phyloP scores from a whole-genome alignment of 768 basidiomycete species.

The Suillus paluster region DNA sequence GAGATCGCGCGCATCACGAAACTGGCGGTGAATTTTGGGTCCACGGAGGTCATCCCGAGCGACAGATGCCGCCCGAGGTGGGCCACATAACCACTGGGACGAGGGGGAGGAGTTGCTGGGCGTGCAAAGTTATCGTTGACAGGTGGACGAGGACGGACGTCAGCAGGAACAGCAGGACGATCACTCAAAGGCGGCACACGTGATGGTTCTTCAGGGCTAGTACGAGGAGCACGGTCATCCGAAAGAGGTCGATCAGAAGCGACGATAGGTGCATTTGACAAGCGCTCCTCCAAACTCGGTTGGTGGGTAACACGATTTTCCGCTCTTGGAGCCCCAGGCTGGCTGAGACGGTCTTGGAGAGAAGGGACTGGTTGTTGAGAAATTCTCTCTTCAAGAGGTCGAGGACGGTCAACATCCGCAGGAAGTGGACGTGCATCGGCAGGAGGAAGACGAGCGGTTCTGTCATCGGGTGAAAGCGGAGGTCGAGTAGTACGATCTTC shows the following conservation, averaged over 20 bases:
- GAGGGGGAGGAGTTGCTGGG: constrained; percentile 21
- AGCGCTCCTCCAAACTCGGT: constrained; percentile 46
- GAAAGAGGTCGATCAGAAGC: constrained; percentile 24
- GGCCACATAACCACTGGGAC: constrained; percentile 16
- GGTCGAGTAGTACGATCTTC: constrained; percentile 27
- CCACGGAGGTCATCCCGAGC: constrained; percentile 40
- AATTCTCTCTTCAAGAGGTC: constrained; percentile 45
- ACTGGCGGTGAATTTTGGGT: constrained; percentile 23
- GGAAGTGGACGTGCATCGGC: constrained; percentile 25
- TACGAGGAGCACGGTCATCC: constrained; percentile 13
- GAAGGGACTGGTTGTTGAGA: constrained; percentile 38
- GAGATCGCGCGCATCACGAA: constrained; percentile 32
- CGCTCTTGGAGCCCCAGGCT: constrained; percentile 30
- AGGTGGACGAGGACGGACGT: constrained; percentile 20
- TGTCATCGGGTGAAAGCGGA: constrained; percentile 18
- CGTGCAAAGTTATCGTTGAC: constrained; percentile 19
- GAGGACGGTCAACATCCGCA: constrained; percentile 31
- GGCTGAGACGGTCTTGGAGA: constrained; percentile 44
- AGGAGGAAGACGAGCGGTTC: constrained; percentile 17
- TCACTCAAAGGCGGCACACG: constrained; percentile 14
- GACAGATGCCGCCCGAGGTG: constrained; percentile 28
- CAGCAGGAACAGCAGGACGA: constrained; percentile 17
- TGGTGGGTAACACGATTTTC: constrained; percentile 28
- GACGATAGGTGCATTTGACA: constrained; percentile 36
- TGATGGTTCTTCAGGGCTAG: constrained; percentile 16